These are phyloP conservation scores for Saccharomyces pastorianus DNA, from an alignment of 1,139 yeast species.

Conservation along the genomic window DNA sequence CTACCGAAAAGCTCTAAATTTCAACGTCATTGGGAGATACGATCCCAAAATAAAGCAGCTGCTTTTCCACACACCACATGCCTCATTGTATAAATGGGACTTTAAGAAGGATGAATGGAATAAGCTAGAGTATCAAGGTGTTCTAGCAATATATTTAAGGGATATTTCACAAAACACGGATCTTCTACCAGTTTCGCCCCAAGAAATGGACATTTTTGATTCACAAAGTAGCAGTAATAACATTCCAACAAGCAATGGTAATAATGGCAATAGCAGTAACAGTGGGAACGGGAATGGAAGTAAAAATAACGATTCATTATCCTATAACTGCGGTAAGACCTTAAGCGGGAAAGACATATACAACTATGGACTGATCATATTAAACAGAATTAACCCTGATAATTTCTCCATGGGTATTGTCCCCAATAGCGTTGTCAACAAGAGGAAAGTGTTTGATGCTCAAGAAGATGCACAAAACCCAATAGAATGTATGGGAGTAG, in stretches of 20 bases:
- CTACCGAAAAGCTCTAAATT: conserved; percentile 59
- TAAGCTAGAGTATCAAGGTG: conserved; percentile 71
- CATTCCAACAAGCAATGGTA: conserved; percentile 21
- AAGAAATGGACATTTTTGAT: conserved; percentile 7
- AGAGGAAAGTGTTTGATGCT: conserved; percentile 37
- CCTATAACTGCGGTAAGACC: conserved; percentile 12
- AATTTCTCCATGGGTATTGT: conserved; percentile 76
- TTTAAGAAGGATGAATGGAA: conserved; percentile 63
- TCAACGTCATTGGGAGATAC: conserved; percentile 73
- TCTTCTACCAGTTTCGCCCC: conserved; percentile 12
- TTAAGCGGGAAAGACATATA: conserved; percentile 39
- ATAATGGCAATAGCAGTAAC: conserved; percentile 1
- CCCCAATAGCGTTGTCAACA: conserved; percentile 45
- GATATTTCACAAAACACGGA: conserved; percentile 30
- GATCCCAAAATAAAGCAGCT: conserved; percentile 75
- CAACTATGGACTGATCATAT: conserved; percentile 69
- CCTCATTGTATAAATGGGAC: conserved; percentile 59
- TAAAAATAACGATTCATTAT: conserved; percentile 24
- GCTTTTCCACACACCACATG: conserved; percentile 65
- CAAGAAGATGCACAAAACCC: conserved; percentile 35
- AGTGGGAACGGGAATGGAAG: conserved; percentile 4
- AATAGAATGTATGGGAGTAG: conserved; percentile 59
- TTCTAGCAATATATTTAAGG: conserved; percentile 69
- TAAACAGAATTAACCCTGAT: conserved; percentile 67
- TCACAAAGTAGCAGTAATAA: conserved; percentile 15